These are phyloP conservation scores for Acacia crassicarpa DNA, from an alignment of 306 rosid species.

Conservation along the genomic window DNA sequence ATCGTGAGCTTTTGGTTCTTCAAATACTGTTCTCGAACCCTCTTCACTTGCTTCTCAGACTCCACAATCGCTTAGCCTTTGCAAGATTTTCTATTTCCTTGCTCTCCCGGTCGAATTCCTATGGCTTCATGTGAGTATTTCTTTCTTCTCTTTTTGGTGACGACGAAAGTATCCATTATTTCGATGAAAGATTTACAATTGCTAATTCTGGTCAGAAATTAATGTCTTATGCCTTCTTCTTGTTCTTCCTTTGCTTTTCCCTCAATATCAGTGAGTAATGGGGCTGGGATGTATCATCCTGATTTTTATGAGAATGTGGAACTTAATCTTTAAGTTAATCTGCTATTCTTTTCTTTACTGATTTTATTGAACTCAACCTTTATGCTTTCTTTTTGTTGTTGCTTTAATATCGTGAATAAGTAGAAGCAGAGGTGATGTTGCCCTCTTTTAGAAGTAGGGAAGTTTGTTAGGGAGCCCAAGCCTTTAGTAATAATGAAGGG, in stretches of 20 bases:
- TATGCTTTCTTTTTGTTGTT: neutral
- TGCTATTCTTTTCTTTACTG: neutral
- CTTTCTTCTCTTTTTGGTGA: neutral
- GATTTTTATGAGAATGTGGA: conserved; percentile 6
- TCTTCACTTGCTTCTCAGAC: neutral
- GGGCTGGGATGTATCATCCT: neutral
- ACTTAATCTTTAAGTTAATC: neutral
- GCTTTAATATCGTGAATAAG: neutral
- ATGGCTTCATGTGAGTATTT: conserved; percentile 77
- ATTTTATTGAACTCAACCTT: neutral
- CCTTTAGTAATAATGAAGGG: neutral
- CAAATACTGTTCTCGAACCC: neutral
- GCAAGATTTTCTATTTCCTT: neutral
- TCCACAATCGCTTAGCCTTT: conserved; percentile 12
- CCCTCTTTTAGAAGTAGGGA: neutral
- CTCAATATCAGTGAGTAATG: neutral
- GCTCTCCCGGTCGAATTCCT: conserved; percentile 16
- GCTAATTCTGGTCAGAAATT: neutral
- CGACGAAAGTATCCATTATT: conserved; percentile 7
- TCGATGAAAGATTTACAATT: conserved; percentile 19
- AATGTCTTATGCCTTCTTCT: neutral
- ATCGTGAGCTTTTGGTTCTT: neutral
- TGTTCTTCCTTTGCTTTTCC: conserved; percentile 20
- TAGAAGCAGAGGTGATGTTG: neutral
- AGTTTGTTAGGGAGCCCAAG: neutral